Conservation (phyloP, 345 rosid species). For the Eucalyptus sp. region DNA sequence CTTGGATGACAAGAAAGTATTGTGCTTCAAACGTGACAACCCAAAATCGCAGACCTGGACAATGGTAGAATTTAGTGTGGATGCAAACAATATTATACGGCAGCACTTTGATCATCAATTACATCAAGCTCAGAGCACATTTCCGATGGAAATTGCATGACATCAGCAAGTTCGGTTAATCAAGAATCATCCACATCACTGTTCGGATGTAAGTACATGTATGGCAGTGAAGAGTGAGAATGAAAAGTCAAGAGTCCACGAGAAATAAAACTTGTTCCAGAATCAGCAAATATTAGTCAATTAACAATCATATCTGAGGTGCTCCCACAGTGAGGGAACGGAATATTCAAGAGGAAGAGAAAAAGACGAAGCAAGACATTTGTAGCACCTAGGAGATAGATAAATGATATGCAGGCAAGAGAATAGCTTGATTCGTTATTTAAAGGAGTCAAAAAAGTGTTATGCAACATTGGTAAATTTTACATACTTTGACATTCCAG, state of each 20-base stretch:
- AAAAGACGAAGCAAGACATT: neutral
- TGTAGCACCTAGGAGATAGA: neutral
- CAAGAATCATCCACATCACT: neutral
- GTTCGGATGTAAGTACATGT: neutral
- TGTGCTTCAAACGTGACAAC: constrained; percentile 94
- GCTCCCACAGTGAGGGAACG: neutral
- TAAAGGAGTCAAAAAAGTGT: neutral
- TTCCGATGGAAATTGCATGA: neutral
- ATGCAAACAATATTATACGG: neutral
- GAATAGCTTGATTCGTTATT: neutral
- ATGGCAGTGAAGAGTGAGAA: neutral
- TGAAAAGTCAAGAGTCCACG: neutral
- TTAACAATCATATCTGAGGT: neutral
- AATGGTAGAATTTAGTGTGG: neutral
- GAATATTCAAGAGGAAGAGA: neutral
- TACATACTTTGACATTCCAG: constrained; percentile 91
- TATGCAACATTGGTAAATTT: neutral
- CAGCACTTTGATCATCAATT: neutral
- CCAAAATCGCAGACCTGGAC: constrained; percentile 96
- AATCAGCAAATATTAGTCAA: neutral
- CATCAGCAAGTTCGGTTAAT: neutral
- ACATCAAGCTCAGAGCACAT: neutral
- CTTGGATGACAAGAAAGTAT: constrained; percentile 93
- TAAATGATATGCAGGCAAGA: neutral
- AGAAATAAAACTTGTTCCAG: neutral